Base-by-base conservation (phyloP, 805 yeast species). In the Saccharomyces kudriavzevii region DNA sequence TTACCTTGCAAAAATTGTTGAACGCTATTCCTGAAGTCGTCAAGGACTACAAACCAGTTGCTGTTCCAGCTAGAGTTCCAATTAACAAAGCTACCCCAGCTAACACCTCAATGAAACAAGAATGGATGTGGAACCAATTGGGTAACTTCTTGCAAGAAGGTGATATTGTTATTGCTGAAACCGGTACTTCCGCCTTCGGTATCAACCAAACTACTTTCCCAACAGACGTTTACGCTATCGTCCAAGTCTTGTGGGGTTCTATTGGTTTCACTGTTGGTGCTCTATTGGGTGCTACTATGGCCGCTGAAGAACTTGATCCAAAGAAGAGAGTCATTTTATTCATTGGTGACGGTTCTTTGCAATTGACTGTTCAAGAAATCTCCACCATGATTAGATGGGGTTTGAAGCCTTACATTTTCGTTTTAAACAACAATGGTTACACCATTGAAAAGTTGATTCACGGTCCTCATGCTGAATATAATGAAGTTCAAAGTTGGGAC, bases 111-210 rank as follows among this genome's bases (percentile, higher is more conserved):
- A 70, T 83, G 57, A 75, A 81, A 52, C 87, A 82, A 69, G 81
- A 80, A 62, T 82, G 82, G 80, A 66, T 83, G 58, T 83, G 88
- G 88, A 80, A 79, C 56, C 75, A 77, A 65, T 71, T 82, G 46
- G 77, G 83, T 17, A 74, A 77, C 47, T 83, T 83, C 79, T 76
- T 83, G 62, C 73, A 73, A 67, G 78, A 77, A 60, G 85, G 84
- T 60, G 88, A 83, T 72, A 73, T 82, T 52, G 75, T 83, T 56
- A 75, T 83, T 58, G 77, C 85, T 50, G 88, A 83, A 69, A 83
- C 87, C 43, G 88, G 88, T 70, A 83, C 88, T 31, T 79, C 87
- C 29, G 83, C 86, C 45, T 83, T 83, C 59, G 88, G 88, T 72
- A 78, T 83, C 58, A 75, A 79, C 56, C 81, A 79, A 65, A 73